Conservation (phyloP, 495 filamentous ascomycete genomes). For the Echria macrotheca region DNA sequence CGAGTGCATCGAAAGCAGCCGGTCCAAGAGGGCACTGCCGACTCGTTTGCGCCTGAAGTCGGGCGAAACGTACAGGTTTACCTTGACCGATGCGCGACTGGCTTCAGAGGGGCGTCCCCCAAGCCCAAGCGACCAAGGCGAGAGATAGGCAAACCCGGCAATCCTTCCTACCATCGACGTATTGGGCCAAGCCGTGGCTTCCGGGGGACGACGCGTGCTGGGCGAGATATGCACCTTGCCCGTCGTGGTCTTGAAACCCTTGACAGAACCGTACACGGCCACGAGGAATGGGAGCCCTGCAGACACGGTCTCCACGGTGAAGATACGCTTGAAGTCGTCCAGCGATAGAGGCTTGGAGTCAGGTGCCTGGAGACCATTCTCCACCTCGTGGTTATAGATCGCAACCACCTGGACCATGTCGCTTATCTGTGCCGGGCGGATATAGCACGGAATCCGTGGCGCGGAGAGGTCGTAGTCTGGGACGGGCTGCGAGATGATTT, state of each 20-base stretch:
- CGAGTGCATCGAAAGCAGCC: constrained; percentile 26
- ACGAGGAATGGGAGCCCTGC: constrained; percentile 38
- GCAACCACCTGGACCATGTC: constrained; percentile 26
- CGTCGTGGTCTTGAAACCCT: background rate
- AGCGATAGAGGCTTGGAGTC: constrained; percentile 24
- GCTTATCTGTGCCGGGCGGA: constrained; percentile 28
- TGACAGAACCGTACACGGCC: constrained; percentile 26
- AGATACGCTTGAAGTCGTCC: constrained; percentile 21
- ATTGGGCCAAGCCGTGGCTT: background rate
- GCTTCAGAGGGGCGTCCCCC: constrained; percentile 14
- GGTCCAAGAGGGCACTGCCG: constrained; percentile 34
- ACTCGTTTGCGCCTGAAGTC: constrained; percentile 30
- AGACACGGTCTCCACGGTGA: constrained; percentile 8
- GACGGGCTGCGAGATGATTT: background rate
- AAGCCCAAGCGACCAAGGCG: constrained; percentile 23
- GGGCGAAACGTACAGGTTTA: constrained; percentile 32
- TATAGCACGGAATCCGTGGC: constrained; percentile 25
- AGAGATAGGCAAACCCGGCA: constrained; percentile 34
- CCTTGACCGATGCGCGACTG: constrained; percentile 22
- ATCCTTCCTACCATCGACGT: constrained; percentile 11
- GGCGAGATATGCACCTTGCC: background rate
- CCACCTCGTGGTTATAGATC: constrained; percentile 37
- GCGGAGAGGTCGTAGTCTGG: constrained; percentile 11
- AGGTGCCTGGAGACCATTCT: constrained; percentile 23
- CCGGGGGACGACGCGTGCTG: constrained; percentile 2